These are phyloP conservation scores for Dothideomycetes sp. DNA, from an alignment of 2,329 filamentous ascomycete species.

Conservation along the genomic window DNA sequence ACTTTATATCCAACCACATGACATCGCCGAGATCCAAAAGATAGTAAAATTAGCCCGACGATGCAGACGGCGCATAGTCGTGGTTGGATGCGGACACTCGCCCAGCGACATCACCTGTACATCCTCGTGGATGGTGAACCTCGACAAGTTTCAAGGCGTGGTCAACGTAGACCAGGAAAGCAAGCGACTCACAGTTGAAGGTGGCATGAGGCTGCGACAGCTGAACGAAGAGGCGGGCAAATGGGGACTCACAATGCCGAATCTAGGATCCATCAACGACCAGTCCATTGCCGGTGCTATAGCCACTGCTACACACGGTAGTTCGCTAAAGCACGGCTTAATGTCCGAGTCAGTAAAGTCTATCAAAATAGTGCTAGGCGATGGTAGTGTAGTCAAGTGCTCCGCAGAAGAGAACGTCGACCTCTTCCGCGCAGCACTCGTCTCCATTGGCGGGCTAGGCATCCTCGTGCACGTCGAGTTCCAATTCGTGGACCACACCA, in stretches of 20 bases:
- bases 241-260: slow-evolving; percentile 74
- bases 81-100: slow-evolving; percentile 85
- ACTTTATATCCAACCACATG: slow-evolving; percentile 78
- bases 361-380: slow-evolving; percentile 70
- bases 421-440: slow-evolving; percentile 77
- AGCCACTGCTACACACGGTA: slow-evolving; percentile 86
- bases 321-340: slow-evolving; percentile 71
- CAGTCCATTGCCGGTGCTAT: slow-evolving; percentile 91
- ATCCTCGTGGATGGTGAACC: slow-evolving; percentile 86
- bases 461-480: slow-evolving; percentile 87
- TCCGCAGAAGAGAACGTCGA: slow-evolving; percentile 56
- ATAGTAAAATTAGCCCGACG: slow-evolving; percentile 67
- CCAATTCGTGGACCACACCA: slow-evolving; percentile 66
- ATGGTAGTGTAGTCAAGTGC: slow-evolving; percentile 64
- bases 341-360: slow-evolving; percentile 67
- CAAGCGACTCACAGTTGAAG: slow-evolving; percentile 64
- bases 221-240: slow-evolving; percentile 64
- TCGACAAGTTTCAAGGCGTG: slow-evolving; percentile 70
- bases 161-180: slow-evolving; percentile 56
- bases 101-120: slow-evolving; percentile 88
- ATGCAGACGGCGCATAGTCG: slow-evolving; percentile 71
- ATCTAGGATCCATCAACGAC: slow-evolving; percentile 87
- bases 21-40: slow-evolving; percentile 72
- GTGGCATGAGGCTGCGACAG: slow-evolving; percentile 72
- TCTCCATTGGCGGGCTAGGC: slow-evolving; percentile 81